phyloP scores from a whole-genome alignment of 176 grass and related monocot species.

The Poa annua region DNA sequence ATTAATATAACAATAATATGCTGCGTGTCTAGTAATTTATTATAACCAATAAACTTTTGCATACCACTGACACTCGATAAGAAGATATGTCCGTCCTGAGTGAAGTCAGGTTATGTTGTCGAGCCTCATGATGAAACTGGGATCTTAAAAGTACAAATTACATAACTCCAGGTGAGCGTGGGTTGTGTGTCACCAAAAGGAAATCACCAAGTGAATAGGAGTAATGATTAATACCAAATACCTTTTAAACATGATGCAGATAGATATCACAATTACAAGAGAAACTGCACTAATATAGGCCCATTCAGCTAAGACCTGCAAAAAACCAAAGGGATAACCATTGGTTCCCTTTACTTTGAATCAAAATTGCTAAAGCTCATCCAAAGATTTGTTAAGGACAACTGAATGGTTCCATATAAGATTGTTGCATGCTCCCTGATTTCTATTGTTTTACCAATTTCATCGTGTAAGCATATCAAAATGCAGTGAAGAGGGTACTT shows the following conservation, averaged over 20 bases:
- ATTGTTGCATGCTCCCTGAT: not conserved
- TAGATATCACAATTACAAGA: conserved; percentile 52
- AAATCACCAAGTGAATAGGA: conserved; percentile 23
- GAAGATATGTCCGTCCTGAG: conserved; percentile 72
- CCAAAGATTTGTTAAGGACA: not conserved
- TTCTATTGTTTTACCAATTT: conserved; percentile 36
- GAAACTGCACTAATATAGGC: conserved; percentile 49
- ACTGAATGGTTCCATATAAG: not conserved
- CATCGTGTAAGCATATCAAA: conserved; percentile 30
- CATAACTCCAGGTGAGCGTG: conserved; percentile 6
- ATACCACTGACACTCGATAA: conserved; percentile 90
- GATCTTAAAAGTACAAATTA: conserved; percentile 45
- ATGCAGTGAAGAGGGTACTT: conserved; percentile 34
- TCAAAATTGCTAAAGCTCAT: conserved; percentile 2
- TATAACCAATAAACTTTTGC: conserved; percentile 26
- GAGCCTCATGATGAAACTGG: conserved; percentile 45
- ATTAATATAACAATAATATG: conserved; percentile 6
- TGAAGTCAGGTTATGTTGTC: conserved; percentile 43
- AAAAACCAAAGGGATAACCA: conserved; percentile 30
- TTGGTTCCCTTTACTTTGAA: not conserved
- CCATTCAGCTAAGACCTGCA: conserved; percentile 81
- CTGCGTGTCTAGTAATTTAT: conserved; percentile 19
- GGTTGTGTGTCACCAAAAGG: conserved; percentile 18
- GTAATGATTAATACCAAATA: conserved; percentile 42
- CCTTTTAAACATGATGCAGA: conserved; percentile 60